Evolutionary conservation across 2,329 filamentous ascomycete species (phyloP).

Genomic region (Alternaria rosae): DNA sequence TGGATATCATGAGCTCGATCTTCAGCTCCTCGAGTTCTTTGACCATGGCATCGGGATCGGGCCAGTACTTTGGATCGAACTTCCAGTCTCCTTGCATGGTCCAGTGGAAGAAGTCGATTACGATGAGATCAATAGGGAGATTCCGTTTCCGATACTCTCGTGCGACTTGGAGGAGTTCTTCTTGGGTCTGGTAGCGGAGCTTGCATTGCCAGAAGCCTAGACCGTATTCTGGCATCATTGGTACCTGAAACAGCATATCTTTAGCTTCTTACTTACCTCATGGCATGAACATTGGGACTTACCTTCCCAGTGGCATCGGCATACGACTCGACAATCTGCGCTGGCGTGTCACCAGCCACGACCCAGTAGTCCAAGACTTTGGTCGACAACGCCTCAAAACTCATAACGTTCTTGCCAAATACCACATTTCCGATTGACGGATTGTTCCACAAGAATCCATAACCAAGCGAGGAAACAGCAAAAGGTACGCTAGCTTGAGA

Average conservation of each 20-base stretch:
- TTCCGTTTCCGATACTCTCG: constrained; percentile 64
- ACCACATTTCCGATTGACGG: constrained; percentile 68
- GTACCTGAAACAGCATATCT: constrained; percentile 49
- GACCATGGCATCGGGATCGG: constrained; percentile 72
- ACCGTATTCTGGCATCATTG: constrained; percentile 74
- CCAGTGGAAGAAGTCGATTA: constrained; percentile 74
- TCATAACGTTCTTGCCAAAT: constrained; percentile 67
- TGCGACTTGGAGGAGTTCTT: constrained; percentile 67
- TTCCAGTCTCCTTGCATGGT: constrained; percentile 71
- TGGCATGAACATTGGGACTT: constrained; percentile 58
- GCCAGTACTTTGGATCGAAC: constrained; percentile 70
- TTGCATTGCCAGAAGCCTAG: constrained; percentile 75
- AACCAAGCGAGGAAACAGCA: constrained; percentile 65
- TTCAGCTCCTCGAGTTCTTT: constrained; percentile 64
- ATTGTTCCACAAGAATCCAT: constrained; percentile 73
- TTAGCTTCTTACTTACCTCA: background rate
- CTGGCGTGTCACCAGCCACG: constrained; percentile 64
- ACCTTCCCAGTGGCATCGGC: constrained; percentile 61
- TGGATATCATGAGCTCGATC: constrained; percentile 72
- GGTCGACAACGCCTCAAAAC: constrained; percentile 67
- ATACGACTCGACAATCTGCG: constrained; percentile 65
- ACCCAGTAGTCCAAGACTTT: constrained; percentile 70
- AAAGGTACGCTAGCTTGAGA: constrained; percentile 72
- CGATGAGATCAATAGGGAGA: constrained; percentile 70
- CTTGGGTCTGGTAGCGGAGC: constrained; percentile 70